Base-by-base conservation (phyloP, 176 grass and related monocot species). In the Triticum dicoccoides region DNA sequence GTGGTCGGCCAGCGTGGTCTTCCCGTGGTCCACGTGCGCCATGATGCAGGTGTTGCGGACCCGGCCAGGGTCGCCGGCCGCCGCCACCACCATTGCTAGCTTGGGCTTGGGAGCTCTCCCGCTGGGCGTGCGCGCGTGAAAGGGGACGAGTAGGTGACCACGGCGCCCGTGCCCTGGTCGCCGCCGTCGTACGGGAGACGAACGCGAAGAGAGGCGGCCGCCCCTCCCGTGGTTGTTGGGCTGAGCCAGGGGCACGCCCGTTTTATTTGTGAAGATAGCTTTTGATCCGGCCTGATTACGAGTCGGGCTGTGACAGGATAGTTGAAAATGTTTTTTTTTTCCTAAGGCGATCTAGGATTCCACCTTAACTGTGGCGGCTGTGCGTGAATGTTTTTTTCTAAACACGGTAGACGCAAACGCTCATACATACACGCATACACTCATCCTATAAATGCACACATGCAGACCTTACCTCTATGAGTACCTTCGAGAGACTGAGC, bases 21-120 rank as follows among this genome's bases (percentile, higher is more conserved):
- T 98, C 56, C 92, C 96, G 45, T 98, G 96, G 73, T 98, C 96
- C 0, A 98, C 96, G 30, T 98, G 96, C 27, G 93, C 96, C 61
- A 98, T 87, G 78, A 98, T 98, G 85, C 96, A 98, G 52, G 95
- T 98, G 88, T 98, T 98, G 59, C 96, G 82, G 51, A 98, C 62
- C 13, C 39, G 77, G 34, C 80, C 76, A 5, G 85, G 85, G 45
- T 90, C 72, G 39, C 63, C 52, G 72, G 67, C 4, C 27, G 51
- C 87, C 73, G 73, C 63, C 71, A 77, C 82, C 83, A 79, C 37
- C 85, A 76, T 73, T 38, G 42, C 86, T 35, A 23, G 23, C 33
- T 89, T 82, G 86, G 90, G 82, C 86, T 91, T 82, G 86, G 63
- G 82, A 42, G 44, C 73, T 18, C 73, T 9, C 42, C 13, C 73